These are phyloP conservation scores for Boletus pseudopeckii DNA, from an alignment of 768 basidiomycete genomes.

Conservation along the genomic window DNA sequence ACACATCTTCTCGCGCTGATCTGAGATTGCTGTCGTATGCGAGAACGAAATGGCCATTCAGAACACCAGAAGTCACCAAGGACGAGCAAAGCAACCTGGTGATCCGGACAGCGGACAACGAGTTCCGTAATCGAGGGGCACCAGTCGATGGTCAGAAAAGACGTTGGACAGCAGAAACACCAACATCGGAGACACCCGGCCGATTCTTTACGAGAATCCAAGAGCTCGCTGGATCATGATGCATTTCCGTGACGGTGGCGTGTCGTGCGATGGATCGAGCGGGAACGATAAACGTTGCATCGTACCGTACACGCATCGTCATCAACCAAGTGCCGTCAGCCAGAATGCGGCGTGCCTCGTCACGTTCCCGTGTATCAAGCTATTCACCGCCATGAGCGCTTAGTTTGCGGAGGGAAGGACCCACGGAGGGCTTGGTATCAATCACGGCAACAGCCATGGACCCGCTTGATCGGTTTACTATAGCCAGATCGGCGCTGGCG, in stretches of 20 bases:
- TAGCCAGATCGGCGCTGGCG: slow-evolving; percentile 22
- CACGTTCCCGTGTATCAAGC: slow-evolving; percentile 4
- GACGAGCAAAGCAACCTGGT: slow-evolving; percentile 8
- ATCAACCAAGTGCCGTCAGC: slow-evolving; percentile 3
- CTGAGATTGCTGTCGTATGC: slow-evolving; percentile 17
- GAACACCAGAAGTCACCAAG: slow-evolving; percentile 15
- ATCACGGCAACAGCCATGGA: slow-evolving; percentile 19
- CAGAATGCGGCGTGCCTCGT: slow-evolving; percentile 13
- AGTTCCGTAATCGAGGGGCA: slow-evolving; percentile 2
- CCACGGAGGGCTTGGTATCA: not conserved
- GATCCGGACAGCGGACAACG: slow-evolving; percentile 16
- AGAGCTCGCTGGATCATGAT: not conserved
- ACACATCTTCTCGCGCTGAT: slow-evolving; percentile 9
- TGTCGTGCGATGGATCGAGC: slow-evolving; percentile 15
- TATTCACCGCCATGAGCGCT: not conserved
- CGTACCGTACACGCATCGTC: not conserved
- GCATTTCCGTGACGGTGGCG: slow-evolving; percentile 14
- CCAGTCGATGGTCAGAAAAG: not conserved
- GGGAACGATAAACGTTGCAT: not conserved
- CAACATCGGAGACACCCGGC: slow-evolving; percentile 14
- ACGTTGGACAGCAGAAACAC: not conserved
- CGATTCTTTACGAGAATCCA: slow-evolving; percentile 11
- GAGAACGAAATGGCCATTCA: not conserved
- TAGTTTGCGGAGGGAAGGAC: slow-evolving; percentile 12
- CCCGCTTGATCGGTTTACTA: slow-evolving; percentile 15